A percentile compares a stretch with the other conserved stretches of the same genome.
phyloP scores from a whole-genome alignment of 192 early-diverging fungal genomes.

The Gryganskiella cystojenkinii region DNA sequence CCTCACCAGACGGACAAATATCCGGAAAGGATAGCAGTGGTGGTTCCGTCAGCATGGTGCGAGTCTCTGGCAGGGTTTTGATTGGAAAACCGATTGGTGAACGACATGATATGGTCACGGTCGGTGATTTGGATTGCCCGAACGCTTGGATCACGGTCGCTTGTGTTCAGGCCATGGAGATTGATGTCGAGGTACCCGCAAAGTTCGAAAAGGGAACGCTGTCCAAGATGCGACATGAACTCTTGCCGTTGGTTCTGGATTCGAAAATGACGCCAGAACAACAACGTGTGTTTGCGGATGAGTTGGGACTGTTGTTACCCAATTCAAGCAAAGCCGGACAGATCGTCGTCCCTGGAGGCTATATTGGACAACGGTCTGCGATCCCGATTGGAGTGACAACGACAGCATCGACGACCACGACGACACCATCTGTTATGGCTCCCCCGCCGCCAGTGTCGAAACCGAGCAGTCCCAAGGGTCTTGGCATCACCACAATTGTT shows the following conservation, averaged over 20 bases:
- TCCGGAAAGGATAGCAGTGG: not conserved
- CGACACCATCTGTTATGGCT: not conserved
- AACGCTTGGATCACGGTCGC: constrained; percentile 53
- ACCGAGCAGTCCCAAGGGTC: constrained; percentile 4
- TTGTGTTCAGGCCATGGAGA: constrained; percentile 21
- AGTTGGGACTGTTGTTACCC: constrained; percentile 22
- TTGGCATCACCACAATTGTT: constrained; percentile 24
- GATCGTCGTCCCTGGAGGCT: not conserved
- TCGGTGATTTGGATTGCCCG: constrained; percentile 52
- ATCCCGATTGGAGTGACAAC: too few species aligned
- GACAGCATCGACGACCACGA: not conserved
- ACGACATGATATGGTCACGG: constrained; percentile 47
- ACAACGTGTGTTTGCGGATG: constrained; percentile 31
- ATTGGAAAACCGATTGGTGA: constrained; percentile 57
- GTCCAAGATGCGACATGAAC: constrained; percentile 40
- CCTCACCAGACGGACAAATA: not conserved
- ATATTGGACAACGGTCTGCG: constrained; percentile 1
- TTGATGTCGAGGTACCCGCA: constrained; percentile 35
- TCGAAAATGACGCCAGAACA: constrained; percentile 23
- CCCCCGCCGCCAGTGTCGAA: not conserved
- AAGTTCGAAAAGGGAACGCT: constrained; percentile 52
- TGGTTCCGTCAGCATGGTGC: constrained; percentile 27
- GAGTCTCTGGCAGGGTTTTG: constrained; percentile 30
- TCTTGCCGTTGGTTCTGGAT: constrained; percentile 27
- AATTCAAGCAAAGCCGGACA: constrained; percentile 5